Evolutionary conservation across 2,329 filamentous ascomycete species (phyloP).

Genomic region (Neopestalotiopsis sp.): DNA sequence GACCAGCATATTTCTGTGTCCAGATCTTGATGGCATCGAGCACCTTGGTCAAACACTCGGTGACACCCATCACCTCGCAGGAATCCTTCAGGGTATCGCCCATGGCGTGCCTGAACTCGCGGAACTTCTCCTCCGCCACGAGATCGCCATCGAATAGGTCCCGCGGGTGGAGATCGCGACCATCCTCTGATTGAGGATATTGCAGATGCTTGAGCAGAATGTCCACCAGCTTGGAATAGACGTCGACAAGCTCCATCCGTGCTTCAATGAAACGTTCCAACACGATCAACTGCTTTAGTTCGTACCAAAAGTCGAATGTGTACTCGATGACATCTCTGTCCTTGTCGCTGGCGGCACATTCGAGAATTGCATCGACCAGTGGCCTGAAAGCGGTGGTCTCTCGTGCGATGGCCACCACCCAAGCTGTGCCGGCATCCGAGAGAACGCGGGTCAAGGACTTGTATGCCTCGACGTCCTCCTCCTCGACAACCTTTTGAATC

Average conservation of each 20-base stretch:
- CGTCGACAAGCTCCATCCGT: conserved; percentile 74
- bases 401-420: conserved; percentile 89
- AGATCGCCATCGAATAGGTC: conserved; percentile 96
- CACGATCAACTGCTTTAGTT: conserved; percentile 94
- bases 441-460: conserved; percentile 91
- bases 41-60: conserved; percentile 88
- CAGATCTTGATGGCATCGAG: conserved; percentile 85
- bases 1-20: conserved; percentile 81
- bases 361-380: conserved; percentile 88
- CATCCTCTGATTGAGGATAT: conserved; percentile 78
- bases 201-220: conserved; percentile 90
- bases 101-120: conserved; percentile 96
- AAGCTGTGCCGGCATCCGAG: conserved; percentile 89
- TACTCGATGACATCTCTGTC: conserved; percentile 91
- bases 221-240: conserved; percentile 90
- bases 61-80: conserved; percentile 93
- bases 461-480: conserved; percentile 84
- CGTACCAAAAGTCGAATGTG: conserved; percentile 98
- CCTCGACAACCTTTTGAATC: conserved; percentile 74
- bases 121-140: conserved; percentile 95
- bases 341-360: conserved; percentile 85
- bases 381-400: conserved; percentile 81
- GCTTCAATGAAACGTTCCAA: conserved; percentile 88
- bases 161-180: conserved; percentile 60
- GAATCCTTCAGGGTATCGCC: conserved; percentile 97